Evolutionary conservation across 805 yeast genomes (phyloP).

Genomic region (Diddensiella santjacobensis): DNA sequence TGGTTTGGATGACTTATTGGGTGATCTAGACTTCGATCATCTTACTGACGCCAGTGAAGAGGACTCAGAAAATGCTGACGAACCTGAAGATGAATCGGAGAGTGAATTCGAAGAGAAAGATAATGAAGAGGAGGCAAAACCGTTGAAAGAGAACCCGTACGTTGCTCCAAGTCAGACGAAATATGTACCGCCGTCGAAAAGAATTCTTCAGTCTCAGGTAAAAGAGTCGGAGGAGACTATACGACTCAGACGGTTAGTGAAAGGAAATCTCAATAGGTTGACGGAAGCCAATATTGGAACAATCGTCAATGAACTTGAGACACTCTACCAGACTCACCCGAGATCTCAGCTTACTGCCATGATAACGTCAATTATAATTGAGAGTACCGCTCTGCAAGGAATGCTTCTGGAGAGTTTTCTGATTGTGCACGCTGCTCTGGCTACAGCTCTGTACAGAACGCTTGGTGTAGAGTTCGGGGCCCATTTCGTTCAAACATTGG

Average conservation of each 20-base stretch:
- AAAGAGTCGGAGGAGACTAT: slow-evolving; percentile 42
- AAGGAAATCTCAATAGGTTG: slow-evolving; percentile 82
- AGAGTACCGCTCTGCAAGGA: slow-evolving; percentile 60
- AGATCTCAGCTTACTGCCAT: slow-evolving; percentile 75
- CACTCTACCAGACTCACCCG: slow-evolving; percentile 60
- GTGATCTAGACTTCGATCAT: slow-evolving; percentile 34
- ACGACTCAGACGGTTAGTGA: slow-evolving; percentile 58
- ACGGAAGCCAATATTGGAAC: slow-evolving; percentile 78
- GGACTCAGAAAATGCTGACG: neutral
- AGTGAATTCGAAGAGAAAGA: slow-evolving; percentile 19
- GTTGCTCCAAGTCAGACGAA: slow-evolving; percentile 40
- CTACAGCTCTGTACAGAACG: slow-evolving; percentile 71
- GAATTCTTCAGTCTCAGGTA: slow-evolving; percentile 37
- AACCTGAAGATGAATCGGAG: slow-evolving; percentile 6
- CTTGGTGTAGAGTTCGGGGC: slow-evolving; percentile 91
- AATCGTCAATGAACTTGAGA: slow-evolving; percentile 66
- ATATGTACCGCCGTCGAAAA: slow-evolving; percentile 85
- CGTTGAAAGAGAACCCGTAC: slow-evolving; percentile 65
- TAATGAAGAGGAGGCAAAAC: slow-evolving; percentile 27
- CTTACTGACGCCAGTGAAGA: slow-evolving; percentile 22
- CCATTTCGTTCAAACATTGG: slow-evolving; percentile 67
- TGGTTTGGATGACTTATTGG: slow-evolving; percentile 75
- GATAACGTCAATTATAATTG: slow-evolving; percentile 58
- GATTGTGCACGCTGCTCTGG: slow-evolving; percentile 71
- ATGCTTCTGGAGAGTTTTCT: slow-evolving; percentile 75